Base-by-base conservation (phyloP, 2,329 filamentous ascomycete genomes). In the Lasiodiplodia sp. region DNA sequence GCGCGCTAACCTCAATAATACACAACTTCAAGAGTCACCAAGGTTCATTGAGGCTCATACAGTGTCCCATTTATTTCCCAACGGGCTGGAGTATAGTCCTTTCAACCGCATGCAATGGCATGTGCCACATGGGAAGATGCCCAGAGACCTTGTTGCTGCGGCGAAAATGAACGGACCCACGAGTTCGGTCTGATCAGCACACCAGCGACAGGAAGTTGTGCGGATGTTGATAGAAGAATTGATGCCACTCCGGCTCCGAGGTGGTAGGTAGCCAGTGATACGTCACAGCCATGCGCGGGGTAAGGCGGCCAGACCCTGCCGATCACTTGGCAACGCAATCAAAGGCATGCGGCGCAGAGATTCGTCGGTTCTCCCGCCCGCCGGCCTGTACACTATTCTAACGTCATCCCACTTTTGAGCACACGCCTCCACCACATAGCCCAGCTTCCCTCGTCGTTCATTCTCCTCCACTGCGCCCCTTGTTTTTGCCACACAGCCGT, bases 231-330 rank as follows among this genome's bases (percentile, higher is more conserved):
- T 16, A 5, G 44, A 47, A 47, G 44, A 47, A 47, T 34, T 10
- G 31, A 34, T 34, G 31, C 31, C 31, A 34, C 8, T 10, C 31
- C 8, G 2, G 31, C 31, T 34, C 8, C 7, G 31, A 34, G 31
- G 31, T 34, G 31, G 28, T 34, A 31, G 1, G 31, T 21, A 37
- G 53, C 53, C 3, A 6, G 21, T 25, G 11, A 23, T 58, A 40
- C 34, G 34, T 25, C 34, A 31, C 37, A 60, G 57, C 57, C 60
- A n/a, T 31, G 49, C 38, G 62, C 62, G 63, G 63, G 63, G 63
- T 66, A 55, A 66, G 63, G 49, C 63, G n/a, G 51, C 49, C 37
- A 34, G 63, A 66, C 63, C 63, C 63, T 66, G 63, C 55, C 63
- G 63, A 66, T 66, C 63, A 23, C 31, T 51, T 28, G 25, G 31